Base-by-base conservation (phyloP, 257 asterid species). In the Jacaranda copaia region DNA sequence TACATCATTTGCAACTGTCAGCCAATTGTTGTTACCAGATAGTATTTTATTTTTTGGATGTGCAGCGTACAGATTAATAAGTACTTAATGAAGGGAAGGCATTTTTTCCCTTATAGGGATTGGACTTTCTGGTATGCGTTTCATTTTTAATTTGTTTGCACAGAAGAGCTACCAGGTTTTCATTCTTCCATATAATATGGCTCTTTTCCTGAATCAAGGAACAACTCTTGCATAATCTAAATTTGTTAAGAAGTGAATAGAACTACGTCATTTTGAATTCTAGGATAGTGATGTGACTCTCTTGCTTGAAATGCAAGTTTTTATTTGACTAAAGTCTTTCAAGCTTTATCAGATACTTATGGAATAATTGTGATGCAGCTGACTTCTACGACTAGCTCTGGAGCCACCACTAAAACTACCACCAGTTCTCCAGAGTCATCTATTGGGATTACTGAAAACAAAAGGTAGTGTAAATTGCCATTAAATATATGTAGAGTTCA, bases 311-410 rank as follows among this genome's bases (percentile, higher is more conserved):
- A 25, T 25, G 32, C 32, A 25, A 25, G 32, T 25, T 25, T 25
- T 25, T 25, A 25, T 25, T 25, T 4, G 5, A 13, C 61, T 25
- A 25, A 4, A 69, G 43, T 25, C 11, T 35, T 69, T 3, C 58
- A 43, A 25, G n/a, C 52, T 16, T 15, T 9, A 7, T 5, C 20
- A 2, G 8, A 18, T 63, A 13, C 20, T 3, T 25, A 25, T 25
- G 13, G 32, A 46, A 20, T 57, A 18, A 57, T 16, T 72, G 16
- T 57, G 69, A 58, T 45, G 77, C 77, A 73, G 77, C 2, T 73
- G 11, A 20, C 58, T 58, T 35, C 68, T 5, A 1, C 14, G 10
- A 57, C 16, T 57, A 16, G 25, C 6, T 25, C 36, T 40, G 5
- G 3, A 20, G 20, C 39, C n/a, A 20, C 38, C 10, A 25, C 64